These are phyloP conservation scores for Gilbertella persicaria DNA, from an alignment of 371 early-diverging fungal genomes.

Conservation along the genomic window DNA sequence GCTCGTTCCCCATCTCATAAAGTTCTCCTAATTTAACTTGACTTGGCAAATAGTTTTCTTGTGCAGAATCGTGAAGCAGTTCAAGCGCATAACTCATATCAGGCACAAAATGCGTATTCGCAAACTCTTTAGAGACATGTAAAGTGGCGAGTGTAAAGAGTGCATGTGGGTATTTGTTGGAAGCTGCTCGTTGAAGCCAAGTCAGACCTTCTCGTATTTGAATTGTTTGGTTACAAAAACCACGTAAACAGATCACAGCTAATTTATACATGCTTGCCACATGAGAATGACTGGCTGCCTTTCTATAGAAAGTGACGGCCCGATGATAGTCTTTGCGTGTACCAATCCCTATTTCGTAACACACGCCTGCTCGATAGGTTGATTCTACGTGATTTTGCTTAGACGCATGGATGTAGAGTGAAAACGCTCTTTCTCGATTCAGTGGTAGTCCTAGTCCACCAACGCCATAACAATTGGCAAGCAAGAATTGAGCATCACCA, in stretches of 20 bases:
- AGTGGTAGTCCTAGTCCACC: conserved; percentile 70
- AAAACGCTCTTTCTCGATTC: conserved; percentile 87
- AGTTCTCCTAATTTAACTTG: conserved; percentile 89
- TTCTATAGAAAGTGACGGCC: conserved; percentile 88
- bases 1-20: conserved; percentile 88
- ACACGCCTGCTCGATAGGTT: conserved; percentile 91
- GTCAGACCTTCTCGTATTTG: conserved; percentile 90
- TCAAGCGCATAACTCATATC: conserved; percentile 86
- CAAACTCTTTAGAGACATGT: conserved; percentile 70
- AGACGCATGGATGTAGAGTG: conserved; percentile 85
- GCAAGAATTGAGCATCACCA: conserved; percentile 87
- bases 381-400: conserved; percentile 89
- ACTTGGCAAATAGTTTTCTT: conserved; percentile 86
- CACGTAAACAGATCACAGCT: conserved; percentile 82
- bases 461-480: conserved; percentile 85
- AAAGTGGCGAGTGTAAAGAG: conserved; percentile 86
- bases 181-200: conserved; percentile 91
- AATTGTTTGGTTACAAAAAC: conserved; percentile 66
- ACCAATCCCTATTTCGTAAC: conserved; percentile 94
- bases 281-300: conserved; percentile 90
- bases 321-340: conserved; percentile 74
- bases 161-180: conserved; percentile 79
- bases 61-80: conserved; percentile 82
- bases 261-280: conserved; percentile 94
- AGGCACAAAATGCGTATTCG: conserved; percentile 62